A percentile compares a stretch with the other conserved stretches of the same genome.
These are phyloP conservation scores for Leishmania lainsoni DNA, from an alignment of 208 protist species.

Conservation along the genomic window DNA sequence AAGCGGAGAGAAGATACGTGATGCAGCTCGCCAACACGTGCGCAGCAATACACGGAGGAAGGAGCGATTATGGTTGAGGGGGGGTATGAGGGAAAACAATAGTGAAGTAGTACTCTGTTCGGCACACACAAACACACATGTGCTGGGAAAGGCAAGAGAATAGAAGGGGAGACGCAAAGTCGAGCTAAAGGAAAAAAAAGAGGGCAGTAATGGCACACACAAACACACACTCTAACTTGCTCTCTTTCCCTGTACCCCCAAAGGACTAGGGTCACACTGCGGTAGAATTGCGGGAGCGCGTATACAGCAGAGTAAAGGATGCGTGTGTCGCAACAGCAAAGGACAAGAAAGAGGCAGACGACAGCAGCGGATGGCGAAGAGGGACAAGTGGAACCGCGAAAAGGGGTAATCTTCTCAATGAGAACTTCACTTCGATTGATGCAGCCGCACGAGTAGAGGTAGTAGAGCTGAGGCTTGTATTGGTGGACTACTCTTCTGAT, in stretches of 20 bases:
- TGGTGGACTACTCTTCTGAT: background rate
- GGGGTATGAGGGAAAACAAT: background rate
- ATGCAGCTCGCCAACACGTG: background rate
- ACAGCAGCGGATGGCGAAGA: background rate
- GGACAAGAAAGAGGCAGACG: slow-evolving; percentile 3
- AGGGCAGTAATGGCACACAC: background rate
- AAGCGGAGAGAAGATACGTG: background rate
- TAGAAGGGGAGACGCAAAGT: background rate
- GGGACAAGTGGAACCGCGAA: background rate
- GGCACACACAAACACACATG: background rate
- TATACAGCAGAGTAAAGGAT: background rate
- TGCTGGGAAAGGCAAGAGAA: background rate
- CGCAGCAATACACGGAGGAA: background rate
- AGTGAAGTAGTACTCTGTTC: too few relatives aligned
- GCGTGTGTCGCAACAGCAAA: background rate
- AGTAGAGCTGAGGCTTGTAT: background rate
- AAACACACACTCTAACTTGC: background rate
- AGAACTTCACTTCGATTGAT: background rate
- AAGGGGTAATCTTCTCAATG: background rate
- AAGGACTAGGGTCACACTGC: background rate
- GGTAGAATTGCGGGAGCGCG: background rate
- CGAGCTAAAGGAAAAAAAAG: background rate
- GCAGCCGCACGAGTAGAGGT: background rate
- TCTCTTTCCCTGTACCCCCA: background rate
- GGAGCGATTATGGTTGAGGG: background rate